Percentiles rank a stretch among this genome's conserved stretches.
Evolutionary conservation across 345 rosid genomes (phyloP).

Genomic region (Gossypioides kirkii): DNA sequence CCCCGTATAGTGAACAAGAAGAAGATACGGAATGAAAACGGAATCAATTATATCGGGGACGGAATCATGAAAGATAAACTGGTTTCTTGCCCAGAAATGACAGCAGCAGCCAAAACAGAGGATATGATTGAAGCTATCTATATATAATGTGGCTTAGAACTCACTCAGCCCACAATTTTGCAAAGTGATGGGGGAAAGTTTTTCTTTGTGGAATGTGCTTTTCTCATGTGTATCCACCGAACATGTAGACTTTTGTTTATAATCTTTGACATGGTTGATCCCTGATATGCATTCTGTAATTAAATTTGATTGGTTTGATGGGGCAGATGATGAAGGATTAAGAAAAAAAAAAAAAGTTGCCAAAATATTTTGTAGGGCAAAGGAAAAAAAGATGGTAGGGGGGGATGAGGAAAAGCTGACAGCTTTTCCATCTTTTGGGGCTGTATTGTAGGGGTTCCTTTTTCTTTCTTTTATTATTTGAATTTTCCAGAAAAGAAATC

Average conservation of each 20-base stretch:
- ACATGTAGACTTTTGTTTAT: conserved; percentile 28
- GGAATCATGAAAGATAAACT: not conserved
- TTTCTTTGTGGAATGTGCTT: conserved; percentile 17
- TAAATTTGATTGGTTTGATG: conserved; percentile 28
- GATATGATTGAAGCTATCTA: conserved; percentile 3
- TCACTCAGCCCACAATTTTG: conserved; percentile 21
- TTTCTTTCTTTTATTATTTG: not conserved
- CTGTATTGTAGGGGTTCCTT: conserved; percentile 4
- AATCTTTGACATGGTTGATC: conserved; percentile 25
- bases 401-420: not conserved
- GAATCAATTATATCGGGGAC: not conserved
- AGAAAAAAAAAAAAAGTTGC: not conserved
- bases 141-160: not conserved
- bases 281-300: conserved; percentile 18
- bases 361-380: conserved; percentile 13
- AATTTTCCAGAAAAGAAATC: conserved; percentile 13
- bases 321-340: not conserved
- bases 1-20: not conserved
- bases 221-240: conserved; percentile 18
- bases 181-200: conserved; percentile 14
- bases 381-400: not conserved
- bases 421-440: conserved; percentile 12
- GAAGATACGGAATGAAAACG: not conserved
- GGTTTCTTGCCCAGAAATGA: conserved; percentile 12
- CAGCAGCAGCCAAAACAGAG: conserved; percentile 7